These are phyloP conservation scores for Neopestalotiopsis sp. DNA, from an alignment of 2,329 filamentous ascomycete genomes.

Conservation along the genomic window DNA sequence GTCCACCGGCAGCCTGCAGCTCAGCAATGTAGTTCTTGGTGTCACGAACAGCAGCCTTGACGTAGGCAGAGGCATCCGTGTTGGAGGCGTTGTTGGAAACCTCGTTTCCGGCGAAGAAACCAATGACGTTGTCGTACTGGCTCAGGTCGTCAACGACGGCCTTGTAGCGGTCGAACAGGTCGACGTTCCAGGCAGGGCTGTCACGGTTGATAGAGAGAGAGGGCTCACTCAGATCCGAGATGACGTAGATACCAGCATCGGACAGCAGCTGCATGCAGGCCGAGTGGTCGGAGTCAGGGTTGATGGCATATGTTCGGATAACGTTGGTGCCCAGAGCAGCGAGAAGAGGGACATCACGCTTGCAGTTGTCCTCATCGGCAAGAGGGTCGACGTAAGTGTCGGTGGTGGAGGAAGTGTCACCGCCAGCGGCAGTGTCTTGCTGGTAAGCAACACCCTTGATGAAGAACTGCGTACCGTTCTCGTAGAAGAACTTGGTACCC, in stretches of 20 bases:
- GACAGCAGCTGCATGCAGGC: constrained; percentile 73
- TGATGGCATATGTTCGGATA: constrained; percentile 79
- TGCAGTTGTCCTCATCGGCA: constrained; percentile 64
- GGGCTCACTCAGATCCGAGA: constrained; percentile 76
- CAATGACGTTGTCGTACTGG: constrained; percentile 76
- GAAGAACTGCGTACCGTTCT: constrained; percentile 58
- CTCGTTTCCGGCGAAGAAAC: constrained; percentile 85
- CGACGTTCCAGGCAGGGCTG: constrained; percentile 69
- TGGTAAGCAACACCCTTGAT: constrained; percentile 82
- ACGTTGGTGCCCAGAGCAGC: constrained; percentile 72
- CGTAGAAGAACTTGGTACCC: constrained; percentile 68
- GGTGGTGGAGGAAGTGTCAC: constrained; percentile 34
- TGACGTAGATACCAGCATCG: constrained; percentile 77
- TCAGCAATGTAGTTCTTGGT: constrained; percentile 78
- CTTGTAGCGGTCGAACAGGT: constrained; percentile 73
- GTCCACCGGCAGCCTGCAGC: constrained; percentile 52
- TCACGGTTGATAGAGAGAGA: constrained; percentile 72
- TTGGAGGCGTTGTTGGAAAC: constrained; percentile 77
- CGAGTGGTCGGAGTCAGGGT: constrained; percentile 69
- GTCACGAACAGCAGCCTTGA: constrained; percentile 82
- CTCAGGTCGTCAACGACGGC: constrained; percentile 71
- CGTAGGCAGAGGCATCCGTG: constrained; percentile 76
- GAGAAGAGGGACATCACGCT: constrained; percentile 74
- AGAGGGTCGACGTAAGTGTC: constrained; percentile 72
- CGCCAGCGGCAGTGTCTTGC: constrained; percentile 57